phyloP scores from a whole-genome alignment of 139 green algal genomes.

The Raphidocelis subcapitata region DNA sequence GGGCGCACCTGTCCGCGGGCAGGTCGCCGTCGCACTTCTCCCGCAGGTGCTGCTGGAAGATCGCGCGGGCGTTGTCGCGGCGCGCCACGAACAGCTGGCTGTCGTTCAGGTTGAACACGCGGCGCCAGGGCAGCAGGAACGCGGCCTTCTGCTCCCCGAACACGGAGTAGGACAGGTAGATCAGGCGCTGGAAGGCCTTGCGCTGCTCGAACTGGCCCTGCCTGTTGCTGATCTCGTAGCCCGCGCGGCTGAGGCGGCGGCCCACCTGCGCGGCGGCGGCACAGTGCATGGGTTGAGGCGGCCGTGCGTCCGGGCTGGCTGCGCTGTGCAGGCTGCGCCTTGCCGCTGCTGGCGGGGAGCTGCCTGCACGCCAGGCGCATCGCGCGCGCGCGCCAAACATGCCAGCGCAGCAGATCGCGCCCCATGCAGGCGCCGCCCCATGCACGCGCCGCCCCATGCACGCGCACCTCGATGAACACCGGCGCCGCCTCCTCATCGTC shows the following conservation, averaged over 20 bases:
- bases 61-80: constrained; percentile 76
- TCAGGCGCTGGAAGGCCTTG: constrained; percentile 94
- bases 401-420: too few relatives aligned
- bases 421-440: too few relatives aligned
- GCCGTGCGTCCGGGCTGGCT: too few relatives aligned
- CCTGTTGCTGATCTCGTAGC: constrained; percentile 39
- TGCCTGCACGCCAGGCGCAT: too few relatives aligned
- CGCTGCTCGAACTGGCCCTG: constrained; percentile 64
- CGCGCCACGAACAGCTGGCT: constrained; percentile 77
- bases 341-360: too few relatives aligned
- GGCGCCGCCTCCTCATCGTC: constrained; percentile 87
- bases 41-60: constrained; percentile 68
- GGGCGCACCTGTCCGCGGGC: constrained; percentile 56
- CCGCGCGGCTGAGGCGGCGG: constrained; percentile 23
- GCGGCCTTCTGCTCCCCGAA: constrained; percentile 85
- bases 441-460: too few relatives aligned
- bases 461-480: constrained; percentile 88
- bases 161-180: constrained; percentile 90
- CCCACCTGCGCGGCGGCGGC: not conserved
- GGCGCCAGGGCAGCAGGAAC: constrained; percentile 93
- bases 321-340: too few relatives aligned
- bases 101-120: constrained; percentile 91
- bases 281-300: too few relatives aligned
- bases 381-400: too few relatives aligned
- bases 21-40: constrained; percentile 41